phyloP scores from a whole-genome alignment of 176 grass and related monocot genomes.

The Rhynchospora breviuscula region DNA sequence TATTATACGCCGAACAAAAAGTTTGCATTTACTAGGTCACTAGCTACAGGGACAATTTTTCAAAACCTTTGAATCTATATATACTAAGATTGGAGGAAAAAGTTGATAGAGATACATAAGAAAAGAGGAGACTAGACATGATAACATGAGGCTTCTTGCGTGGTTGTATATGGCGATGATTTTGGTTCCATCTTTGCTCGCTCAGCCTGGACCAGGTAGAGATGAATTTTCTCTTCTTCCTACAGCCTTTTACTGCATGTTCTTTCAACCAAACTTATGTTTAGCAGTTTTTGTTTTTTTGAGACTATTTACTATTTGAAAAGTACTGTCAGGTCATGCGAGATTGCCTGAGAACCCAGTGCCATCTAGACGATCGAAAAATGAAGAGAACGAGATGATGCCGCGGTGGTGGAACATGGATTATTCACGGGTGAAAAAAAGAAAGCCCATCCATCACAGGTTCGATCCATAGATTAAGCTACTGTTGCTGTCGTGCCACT shows the following conservation, averaged over 20 bases:
- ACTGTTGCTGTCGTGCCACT: neutral
- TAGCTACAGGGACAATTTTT: constrained; percentile 6
- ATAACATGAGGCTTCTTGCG: constrained; percentile 25
- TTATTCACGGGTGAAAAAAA: constrained; percentile 33
- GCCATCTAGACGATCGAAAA: neutral
- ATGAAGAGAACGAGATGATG: constrained; percentile 15
- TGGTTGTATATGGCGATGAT: constrained; percentile 17
- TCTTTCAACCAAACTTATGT: neutral
- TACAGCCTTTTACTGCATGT: too few relatives aligned
- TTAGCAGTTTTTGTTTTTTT: neutral
- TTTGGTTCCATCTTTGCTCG: constrained; percentile 9
- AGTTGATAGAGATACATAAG: neutral
- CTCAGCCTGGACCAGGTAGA: constrained; percentile 33
- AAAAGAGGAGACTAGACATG: neutral
- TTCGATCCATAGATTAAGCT: constrained; percentile 13
- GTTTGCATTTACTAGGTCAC: neutral
- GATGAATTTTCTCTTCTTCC: neutral
- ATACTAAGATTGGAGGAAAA: neutral
- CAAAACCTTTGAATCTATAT: neutral
- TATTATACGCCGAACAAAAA: neutral
- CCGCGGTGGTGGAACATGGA: constrained; percentile 51
- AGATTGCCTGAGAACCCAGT: neutral
- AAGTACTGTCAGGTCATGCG: constrained; percentile 17
- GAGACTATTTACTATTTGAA: neutral
- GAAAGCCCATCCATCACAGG: constrained; percentile 49